Evolutionary conservation across 1,284 basidiomycete species (phyloP), one percentile per base, ranked within the genome.

Genomic region (Gymnopus androsaceus): DNA sequence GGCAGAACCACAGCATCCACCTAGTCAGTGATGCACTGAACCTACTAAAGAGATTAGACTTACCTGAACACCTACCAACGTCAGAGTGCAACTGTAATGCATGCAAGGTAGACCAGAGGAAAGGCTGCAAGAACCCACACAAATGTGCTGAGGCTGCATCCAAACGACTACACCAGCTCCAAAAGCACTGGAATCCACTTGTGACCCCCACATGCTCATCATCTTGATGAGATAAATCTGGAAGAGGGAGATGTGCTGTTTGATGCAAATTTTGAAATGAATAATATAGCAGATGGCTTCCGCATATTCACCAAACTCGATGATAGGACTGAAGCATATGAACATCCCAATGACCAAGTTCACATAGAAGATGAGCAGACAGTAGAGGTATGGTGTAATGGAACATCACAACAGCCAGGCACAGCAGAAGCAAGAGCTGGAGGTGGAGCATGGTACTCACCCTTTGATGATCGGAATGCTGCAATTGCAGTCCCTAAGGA

Each of bases 171-270:
- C 15, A 36, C 23, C 33, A 37, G n/a, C 15, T 54, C 17, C n/a
- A 19, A 2, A 8, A 25, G 14, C 30, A 54, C 15, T 54, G 53
- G 53, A 31, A 54, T 28, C 52, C 52, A 41, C 6, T 17, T 8
- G 14, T 14, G 14, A 28, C 25, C n/a, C 38, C n/a, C 38, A 7
- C 15, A n/a, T 41, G 38, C 38, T 6, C 34, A 21, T 51, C 19
- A 11, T 11, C 21, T 41, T 41, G 38, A 41, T 23, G 38, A 41
- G n/a, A n/a, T 17, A 41, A n/a, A 41, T 41, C 15, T 23, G 8
- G 8, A 41, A n/a, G n/a, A n/a, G n/a, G n/a, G n/a, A n/a, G n/a
- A n/a, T n/a, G n/a, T n/a, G n/a, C n/a, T n/a, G n/a, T 41, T 41
- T 23, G 38, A 41, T 23, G 8, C 7, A 8, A 17, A n/a, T n/a